Conservation (phyloP, 2,329 filamentous ascomycete species). For the Tolypocladium ophioglossoides region DNA sequence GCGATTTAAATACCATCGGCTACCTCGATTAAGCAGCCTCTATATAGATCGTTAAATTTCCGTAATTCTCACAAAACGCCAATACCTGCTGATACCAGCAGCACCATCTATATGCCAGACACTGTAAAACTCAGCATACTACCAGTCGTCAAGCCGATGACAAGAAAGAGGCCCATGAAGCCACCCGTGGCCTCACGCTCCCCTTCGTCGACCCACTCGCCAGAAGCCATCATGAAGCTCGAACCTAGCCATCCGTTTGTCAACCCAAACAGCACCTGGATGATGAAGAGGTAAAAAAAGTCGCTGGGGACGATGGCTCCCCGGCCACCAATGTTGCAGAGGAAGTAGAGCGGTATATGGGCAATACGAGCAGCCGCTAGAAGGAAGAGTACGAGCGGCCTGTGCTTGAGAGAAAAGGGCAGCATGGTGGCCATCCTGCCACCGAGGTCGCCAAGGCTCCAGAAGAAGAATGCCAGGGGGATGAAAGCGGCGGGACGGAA, state of each 20-base stretch:
- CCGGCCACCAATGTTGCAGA: constrained; percentile 76
- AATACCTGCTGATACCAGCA: neutral
- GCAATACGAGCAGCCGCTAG: constrained; percentile 53
- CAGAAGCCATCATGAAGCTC: constrained; percentile 84
- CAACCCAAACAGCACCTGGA: constrained; percentile 75
- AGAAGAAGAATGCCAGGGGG: constrained; percentile 80
- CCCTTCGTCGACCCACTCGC: constrained; percentile 67
- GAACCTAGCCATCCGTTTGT: constrained; percentile 82
- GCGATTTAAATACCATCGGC: neutral
- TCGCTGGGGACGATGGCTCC: constrained; percentile 72
- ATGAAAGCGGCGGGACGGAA: constrained; percentile 73
- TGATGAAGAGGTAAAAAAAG: constrained; percentile 73
- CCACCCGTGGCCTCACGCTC: constrained; percentile 84
- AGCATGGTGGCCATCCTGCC: constrained; percentile 60
- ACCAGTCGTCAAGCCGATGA: constrained; percentile 71
- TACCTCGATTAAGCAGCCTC: neutral
- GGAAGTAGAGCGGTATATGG: constrained; percentile 75
- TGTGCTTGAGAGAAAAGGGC: constrained; percentile 46
- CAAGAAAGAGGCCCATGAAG: constrained; percentile 90
- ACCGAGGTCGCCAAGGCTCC: constrained; percentile 80
- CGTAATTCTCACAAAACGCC: neutral
- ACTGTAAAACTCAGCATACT: constrained; percentile 80
- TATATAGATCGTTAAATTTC: neutral
- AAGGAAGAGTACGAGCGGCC: constrained; percentile 57
- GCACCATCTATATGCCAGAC: constrained; percentile 25